Conservation (phyloP, 1,139 yeast genomes). For the Sugiyamaella sp. region DNA sequence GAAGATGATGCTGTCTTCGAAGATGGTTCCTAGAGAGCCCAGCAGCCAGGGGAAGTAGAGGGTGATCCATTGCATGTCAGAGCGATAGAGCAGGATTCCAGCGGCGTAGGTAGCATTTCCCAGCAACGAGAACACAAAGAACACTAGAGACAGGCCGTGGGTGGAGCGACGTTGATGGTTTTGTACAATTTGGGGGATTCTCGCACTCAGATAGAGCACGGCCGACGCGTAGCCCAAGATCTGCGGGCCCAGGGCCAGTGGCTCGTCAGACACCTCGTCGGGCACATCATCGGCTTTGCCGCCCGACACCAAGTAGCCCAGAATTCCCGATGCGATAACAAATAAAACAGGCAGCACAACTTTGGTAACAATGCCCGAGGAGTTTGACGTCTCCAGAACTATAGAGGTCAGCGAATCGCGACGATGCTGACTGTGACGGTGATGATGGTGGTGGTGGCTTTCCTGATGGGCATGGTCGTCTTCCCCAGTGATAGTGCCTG, state of each 20-base stretch:
- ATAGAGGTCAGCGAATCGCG: slow-evolving; percentile 37
- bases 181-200: slow-evolving; percentile 78
- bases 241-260: slow-evolving; percentile 61
- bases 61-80: slow-evolving; percentile 59
- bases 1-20: slow-evolving; percentile 66
- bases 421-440: slow-evolving; percentile 24
- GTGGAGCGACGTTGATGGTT: slow-evolving; percentile 71
- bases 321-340: slow-evolving; percentile 67
- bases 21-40: slow-evolving; percentile 73
- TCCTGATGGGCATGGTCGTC: slow-evolving; percentile 7
- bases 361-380: slow-evolving; percentile 43
- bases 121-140: slow-evolving; percentile 71
- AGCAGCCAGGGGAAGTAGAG: slow-evolving; percentile 73
- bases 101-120: slow-evolving; percentile 80
- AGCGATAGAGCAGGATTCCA: slow-evolving; percentile 68
- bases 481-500: slow-evolving; percentile 18
- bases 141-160: slow-evolving; percentile 71
- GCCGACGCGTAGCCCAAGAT: slow-evolving; percentile 75
- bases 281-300: slow-evolving; percentile 28
- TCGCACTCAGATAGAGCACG: slow-evolving; percentile 67
- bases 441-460: slow-evolving; percentile 24
- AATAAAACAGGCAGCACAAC: slow-evolving; percentile 63
- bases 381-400: slow-evolving; percentile 26
- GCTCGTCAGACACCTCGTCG: slow-evolving; percentile 31
- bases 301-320: slow-evolving; percentile 60